These are phyloP conservation scores for Epithele typhae DNA, from an alignment of 768 basidiomycete species.

Conservation along the genomic window DNA sequence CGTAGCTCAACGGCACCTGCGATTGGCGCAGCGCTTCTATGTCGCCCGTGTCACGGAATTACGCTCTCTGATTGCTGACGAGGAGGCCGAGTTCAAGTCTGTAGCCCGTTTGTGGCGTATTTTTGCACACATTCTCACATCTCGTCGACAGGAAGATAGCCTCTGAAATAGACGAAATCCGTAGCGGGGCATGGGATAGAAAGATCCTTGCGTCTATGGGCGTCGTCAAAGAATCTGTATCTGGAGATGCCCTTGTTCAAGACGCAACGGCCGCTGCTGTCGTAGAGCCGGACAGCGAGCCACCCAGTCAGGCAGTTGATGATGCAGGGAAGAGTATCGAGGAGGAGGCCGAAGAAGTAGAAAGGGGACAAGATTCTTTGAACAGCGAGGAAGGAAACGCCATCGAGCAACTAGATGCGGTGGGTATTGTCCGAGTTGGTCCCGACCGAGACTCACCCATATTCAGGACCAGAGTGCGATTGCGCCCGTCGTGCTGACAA, in stretches of 20 bases:
- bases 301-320: background rate
- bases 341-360: background rate
- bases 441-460: too few species aligned
- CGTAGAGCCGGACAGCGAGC: conserved; percentile 1
- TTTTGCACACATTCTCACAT: too few species aligned
- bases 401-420: too few species aligned
- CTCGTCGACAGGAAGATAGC: conserved; percentile 47
- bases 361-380: background rate
- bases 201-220: conserved; percentile 31
- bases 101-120: background rate
- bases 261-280: too few species aligned
- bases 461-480: too few species aligned
- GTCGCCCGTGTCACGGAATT: conserved; percentile 66
- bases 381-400: too few species aligned
- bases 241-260: too few species aligned
- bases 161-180: conserved; percentile 74
- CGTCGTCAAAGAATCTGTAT: background rate
- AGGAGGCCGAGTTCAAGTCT: conserved; percentile 79
- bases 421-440: too few species aligned
- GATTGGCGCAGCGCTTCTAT: conserved; percentile 75
- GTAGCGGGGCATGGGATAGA: conserved; percentile 60
- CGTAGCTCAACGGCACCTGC: conserved; percentile 59
- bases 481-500: too few species aligned
- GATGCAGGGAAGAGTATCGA: background rate
- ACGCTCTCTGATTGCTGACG: conserved; percentile 59